Evolutionary conservation across 805 yeast species (phyloP).

Genomic region (Hanseniaspora occidentalis): DNA sequence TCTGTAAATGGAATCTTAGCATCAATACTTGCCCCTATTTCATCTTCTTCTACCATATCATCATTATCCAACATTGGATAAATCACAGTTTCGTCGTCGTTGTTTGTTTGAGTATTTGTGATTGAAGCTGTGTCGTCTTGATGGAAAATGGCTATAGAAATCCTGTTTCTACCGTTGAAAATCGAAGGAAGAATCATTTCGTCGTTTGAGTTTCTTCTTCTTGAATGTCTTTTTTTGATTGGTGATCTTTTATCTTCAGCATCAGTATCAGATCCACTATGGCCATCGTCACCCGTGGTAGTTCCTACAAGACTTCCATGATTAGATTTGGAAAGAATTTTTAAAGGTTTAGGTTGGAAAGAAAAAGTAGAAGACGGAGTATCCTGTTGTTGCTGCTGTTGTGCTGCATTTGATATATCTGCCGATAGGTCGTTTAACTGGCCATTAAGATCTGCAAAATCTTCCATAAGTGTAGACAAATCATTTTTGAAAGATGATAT

Average conservation of each 20-base stretch:
- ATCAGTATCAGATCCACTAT: slow-evolving; percentile 18
- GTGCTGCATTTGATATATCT: slow-evolving; percentile 4
- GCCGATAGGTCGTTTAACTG: slow-evolving; percentile 16
- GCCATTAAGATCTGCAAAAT: slow-evolving; percentile 17
- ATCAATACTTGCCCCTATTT: background rate
- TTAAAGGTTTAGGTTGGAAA: slow-evolving; percentile 17
- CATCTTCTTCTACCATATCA: slow-evolving; percentile 4
- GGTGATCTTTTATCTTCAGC: slow-evolving; percentile 12
- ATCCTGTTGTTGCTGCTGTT: slow-evolving; percentile 11
- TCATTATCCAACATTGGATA: background rate
- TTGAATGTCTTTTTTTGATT: slow-evolving; percentile 4
- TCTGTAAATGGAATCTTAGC: background rate
- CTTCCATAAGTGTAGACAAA: slow-evolving; percentile 16
- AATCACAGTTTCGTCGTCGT: slow-evolving; percentile 5
- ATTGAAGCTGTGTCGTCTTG: slow-evolving; percentile 9
- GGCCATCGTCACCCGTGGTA: slow-evolving; percentile 16
- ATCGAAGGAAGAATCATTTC: slow-evolving; percentile 10
- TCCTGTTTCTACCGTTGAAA: slow-evolving; percentile 22
- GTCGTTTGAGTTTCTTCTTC: slow-evolving; percentile 1
- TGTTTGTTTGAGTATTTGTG: background rate
- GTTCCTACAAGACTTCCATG: slow-evolving; percentile 3
- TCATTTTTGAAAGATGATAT: slow-evolving; percentile 8
- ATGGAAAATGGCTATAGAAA: slow-evolving; percentile 22
- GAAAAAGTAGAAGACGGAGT: slow-evolving; percentile 11
- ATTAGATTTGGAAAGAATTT: slow-evolving; percentile 9